phyloP scores from a whole-genome alignment of 345 rosid species.

The Conringia planisiliqua region DNA sequence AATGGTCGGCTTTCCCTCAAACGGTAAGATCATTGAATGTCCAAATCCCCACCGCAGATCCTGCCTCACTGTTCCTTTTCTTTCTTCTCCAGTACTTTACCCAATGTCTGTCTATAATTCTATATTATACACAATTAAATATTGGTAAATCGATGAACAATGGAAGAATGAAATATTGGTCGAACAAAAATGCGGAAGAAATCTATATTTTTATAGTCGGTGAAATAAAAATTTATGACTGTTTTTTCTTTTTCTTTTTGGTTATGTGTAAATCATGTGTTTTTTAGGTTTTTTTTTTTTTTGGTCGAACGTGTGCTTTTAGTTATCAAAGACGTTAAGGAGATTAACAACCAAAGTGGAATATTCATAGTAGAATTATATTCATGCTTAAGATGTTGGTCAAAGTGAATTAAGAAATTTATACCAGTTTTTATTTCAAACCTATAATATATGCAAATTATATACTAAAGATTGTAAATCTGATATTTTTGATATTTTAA shows the following conservation, averaged over 20 bases:
- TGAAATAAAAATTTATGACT: not conserved
- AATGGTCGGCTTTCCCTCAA: constrained; percentile 36
- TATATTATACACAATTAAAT: not conserved
- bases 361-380: not conserved
- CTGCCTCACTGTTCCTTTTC: constrained; percentile 34
- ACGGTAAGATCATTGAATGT: constrained; percentile 37
- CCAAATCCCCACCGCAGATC: constrained; percentile 39
- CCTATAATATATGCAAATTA: not conserved
- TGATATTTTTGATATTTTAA: not conserved
- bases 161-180: constrained; percentile 21
- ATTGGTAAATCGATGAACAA: not conserved
- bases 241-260: not conserved
- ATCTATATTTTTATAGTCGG: not conserved
- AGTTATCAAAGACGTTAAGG: not conserved
- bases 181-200: constrained; percentile 2
- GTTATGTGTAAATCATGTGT: not conserved
- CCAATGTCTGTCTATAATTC: not conserved
- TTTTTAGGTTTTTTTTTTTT: too few species aligned
- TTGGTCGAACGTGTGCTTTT: not conserved
- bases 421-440: not conserved
- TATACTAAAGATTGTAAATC: not conserved
- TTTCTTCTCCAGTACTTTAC: constrained; percentile 15
- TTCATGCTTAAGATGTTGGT: not conserved
- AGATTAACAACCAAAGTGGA: not conserved
- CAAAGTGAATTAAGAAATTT: not conserved